phyloP scores from a whole-genome alignment of 257 asterid species.

The Scutellaria baicalensis region DNA sequence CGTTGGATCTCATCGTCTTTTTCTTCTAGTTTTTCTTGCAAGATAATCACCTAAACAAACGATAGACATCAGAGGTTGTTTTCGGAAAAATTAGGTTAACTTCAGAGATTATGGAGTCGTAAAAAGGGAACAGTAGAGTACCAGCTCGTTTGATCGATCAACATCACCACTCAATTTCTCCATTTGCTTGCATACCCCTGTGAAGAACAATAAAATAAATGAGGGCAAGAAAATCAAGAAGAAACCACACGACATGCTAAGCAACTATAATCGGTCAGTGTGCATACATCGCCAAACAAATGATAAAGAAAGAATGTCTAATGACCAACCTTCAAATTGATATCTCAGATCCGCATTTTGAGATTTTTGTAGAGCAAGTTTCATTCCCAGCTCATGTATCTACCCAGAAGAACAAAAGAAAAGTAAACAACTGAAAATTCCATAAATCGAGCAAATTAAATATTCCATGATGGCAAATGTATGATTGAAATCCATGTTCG shows the following conservation, averaged over 20 bases:
- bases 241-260: background rate
- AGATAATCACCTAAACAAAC: conserved; percentile 48
- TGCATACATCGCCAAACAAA: background rate
- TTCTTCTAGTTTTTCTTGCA: conserved; percentile 78
- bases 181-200: conserved; percentile 80
- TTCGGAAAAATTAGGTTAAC: background rate
- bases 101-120: background rate
- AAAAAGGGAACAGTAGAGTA: conserved; percentile 11
- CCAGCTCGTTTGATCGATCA: conserved; percentile 92
- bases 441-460: background rate
- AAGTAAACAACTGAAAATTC: background rate
- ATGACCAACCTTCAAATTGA: conserved; percentile 70
- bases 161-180: conserved; percentile 65
- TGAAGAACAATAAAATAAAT: conserved; percentile 9
- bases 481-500: background rate
- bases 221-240: background rate
- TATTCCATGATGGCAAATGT: background rate
- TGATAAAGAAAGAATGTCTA: background rate
- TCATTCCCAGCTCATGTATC: conserved; percentile 88
- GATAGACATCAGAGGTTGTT: background rate
- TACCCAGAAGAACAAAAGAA: conserved; percentile 19
- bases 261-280: background rate
- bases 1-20: conserved; percentile 53
- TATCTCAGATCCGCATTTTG: conserved; percentile 71
- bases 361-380: conserved; percentile 74